These are phyloP conservation scores for Globisporangium yorkense DNA, from an alignment of 352 stramenopile genomes.

Conservation along the genomic window DNA sequence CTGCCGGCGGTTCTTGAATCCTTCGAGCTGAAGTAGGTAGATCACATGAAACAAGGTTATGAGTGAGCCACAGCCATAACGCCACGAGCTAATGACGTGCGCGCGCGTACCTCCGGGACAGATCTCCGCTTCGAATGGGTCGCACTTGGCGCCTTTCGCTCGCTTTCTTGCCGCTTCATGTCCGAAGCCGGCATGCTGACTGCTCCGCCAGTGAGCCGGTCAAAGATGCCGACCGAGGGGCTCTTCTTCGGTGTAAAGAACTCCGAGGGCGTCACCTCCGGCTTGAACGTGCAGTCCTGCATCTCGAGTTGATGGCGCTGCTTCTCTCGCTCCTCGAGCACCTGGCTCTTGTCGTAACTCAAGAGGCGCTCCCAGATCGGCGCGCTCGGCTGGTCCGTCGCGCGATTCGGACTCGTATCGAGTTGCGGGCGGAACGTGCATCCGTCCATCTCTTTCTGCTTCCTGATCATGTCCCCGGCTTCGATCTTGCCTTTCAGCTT, in stretches of 20 bases:
- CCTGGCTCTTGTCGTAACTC: constrained; percentile 74
- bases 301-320: constrained; percentile 66
- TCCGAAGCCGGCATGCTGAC: constrained; percentile 20
- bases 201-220: constrained; percentile 28
- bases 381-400: constrained; percentile 27
- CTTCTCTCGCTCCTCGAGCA: constrained; percentile 73
- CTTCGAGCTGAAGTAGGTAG: constrained; percentile 4
- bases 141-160: constrained; percentile 12
- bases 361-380: constrained; percentile 73
- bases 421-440: constrained; percentile 79
- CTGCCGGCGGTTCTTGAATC: constrained; percentile 14
- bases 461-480: constrained; percentile 52
- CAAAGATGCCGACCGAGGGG: constrained; percentile 35
- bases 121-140: constrained; percentile 17
- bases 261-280: constrained; percentile 56
- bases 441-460: constrained; percentile 72
- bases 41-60: background rate
- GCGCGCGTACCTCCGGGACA: constrained; percentile 25
- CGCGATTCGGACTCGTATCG: constrained; percentile 22
- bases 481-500: constrained; percentile 76
- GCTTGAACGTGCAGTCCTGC: constrained; percentile 79
- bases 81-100: background rate
- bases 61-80: background rate
- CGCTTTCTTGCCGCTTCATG: constrained; percentile 23
- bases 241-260: constrained; percentile 31